These are phyloP conservation scores for Lepiota subincarnata DNA, from an alignment of 768 basidiomycete genomes.

Conservation along the genomic window DNA sequence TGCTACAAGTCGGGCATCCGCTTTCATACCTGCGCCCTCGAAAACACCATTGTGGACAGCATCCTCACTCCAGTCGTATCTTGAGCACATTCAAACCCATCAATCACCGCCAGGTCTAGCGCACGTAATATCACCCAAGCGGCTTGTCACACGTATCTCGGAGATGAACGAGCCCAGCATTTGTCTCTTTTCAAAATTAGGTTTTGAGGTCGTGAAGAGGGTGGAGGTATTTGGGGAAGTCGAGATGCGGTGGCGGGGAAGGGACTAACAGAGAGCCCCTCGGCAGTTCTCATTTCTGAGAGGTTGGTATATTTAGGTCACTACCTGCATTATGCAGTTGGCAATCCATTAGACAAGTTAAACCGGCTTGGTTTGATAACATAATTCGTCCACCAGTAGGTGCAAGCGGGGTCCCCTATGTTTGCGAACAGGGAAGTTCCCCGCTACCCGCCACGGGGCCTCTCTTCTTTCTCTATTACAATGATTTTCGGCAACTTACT, in stretches of 20 bases:
- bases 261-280: too few species aligned
- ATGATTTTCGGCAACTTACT: too few species aligned
- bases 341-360: too few species aligned
- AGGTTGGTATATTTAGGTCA: too few species aligned
- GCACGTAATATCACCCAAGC: slow-evolving; percentile 34
- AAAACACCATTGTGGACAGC: background rate
- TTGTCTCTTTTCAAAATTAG: slow-evolving; percentile 68
- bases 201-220: slow-evolving; percentile 63
- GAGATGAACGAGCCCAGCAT: slow-evolving; percentile 68
- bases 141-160: slow-evolving; percentile 68
- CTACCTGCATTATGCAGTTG: too few species aligned
- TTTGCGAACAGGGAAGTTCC: too few species aligned
- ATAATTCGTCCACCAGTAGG: too few species aligned
- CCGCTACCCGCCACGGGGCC: too few species aligned
- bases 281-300: too few species aligned
- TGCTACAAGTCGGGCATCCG: slow-evolving; percentile 43
- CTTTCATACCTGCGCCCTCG: slow-evolving; percentile 18
- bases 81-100: slow-evolving; percentile 3
- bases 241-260: slow-evolving; percentile 64
- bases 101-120: slow-evolving; percentile 16
- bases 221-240: slow-evolving; percentile 79
- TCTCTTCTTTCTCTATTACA: too few species aligned
- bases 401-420: too few species aligned
- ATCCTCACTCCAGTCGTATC: slow-evolving; percentile 6
- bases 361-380: too few species aligned